Conservation (phyloP, 257 asterid species). For the Plantago major region DNA sequence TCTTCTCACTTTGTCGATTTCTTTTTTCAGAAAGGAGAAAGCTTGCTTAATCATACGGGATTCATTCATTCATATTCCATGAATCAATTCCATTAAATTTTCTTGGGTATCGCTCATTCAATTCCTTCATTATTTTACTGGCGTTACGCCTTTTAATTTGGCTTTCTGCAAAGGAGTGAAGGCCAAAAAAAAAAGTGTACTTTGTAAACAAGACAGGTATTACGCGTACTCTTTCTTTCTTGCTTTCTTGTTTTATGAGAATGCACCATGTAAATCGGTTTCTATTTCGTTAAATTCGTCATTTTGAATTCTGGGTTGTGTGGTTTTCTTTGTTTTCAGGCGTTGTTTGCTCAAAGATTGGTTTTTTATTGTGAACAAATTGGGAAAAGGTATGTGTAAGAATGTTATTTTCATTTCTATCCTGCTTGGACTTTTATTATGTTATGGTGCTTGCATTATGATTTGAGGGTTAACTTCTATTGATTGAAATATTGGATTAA, state of each 20-base stretch:
- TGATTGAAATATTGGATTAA: too few species aligned
- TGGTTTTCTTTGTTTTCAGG: neutral
- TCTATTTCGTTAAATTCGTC: slow-evolving; percentile 4
- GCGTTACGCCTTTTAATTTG: slow-evolving; percentile 23
- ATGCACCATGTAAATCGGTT: too few species aligned
- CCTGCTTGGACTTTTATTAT: neutral
- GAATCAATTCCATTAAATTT: neutral
- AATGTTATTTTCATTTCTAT: neutral
- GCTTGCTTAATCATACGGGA: slow-evolving; percentile 13
- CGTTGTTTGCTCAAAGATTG: slow-evolving; percentile 11
- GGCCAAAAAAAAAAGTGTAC: slow-evolving; percentile 9
- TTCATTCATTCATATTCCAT: neutral
- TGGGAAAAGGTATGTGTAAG: slow-evolving; percentile 10
- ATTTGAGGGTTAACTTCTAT: neutral
- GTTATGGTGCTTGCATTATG: slow-evolving; percentile 3
- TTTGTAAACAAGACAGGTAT: slow-evolving; percentile 14
- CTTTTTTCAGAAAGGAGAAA: neutral
- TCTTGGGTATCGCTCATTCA: slow-evolving; percentile 6
- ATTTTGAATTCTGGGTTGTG: neutral
- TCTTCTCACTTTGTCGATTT: neutral
- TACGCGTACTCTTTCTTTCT: slow-evolving; percentile 30
- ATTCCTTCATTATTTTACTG: slow-evolving; percentile 2
- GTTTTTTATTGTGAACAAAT: slow-evolving; percentile 13
- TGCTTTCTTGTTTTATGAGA: slow-evolving; percentile 11
- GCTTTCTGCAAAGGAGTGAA: slow-evolving; percentile 35